Evolutionary conservation across 1,139 yeast species (phyloP).

Genomic region (Yamadazyma blattariae): DNA sequence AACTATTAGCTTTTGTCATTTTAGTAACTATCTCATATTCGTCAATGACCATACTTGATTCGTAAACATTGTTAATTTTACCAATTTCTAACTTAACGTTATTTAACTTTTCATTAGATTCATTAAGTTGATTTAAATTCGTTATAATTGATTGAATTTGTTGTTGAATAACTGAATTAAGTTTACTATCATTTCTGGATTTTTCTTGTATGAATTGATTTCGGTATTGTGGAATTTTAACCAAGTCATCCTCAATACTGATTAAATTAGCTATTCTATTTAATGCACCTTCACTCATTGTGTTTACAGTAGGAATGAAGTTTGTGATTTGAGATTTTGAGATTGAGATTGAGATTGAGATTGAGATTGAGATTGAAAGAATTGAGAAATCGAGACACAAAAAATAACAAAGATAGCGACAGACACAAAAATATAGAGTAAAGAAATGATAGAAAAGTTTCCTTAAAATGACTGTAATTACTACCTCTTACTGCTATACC

Average conservation of each 20-base stretch:
- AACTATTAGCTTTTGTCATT: constrained; percentile 68
- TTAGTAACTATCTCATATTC: constrained; percentile 57
- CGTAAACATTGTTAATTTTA: constrained; percentile 56
- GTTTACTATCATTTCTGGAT: constrained; percentile 67
- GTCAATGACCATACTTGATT: constrained; percentile 51
- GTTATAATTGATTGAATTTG: constrained; percentile 54
- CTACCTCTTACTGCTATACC: constrained; percentile 4
- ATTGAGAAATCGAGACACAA: not conserved
- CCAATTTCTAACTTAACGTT: constrained; percentile 53
- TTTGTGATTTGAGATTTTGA: not conserved
- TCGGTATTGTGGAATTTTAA: constrained; percentile 50
- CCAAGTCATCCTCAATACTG: constrained; percentile 55
- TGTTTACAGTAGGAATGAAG: no score
- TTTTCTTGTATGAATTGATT: constrained; percentile 68
- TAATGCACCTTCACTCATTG: constrained; percentile 44
- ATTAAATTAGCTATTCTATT: constrained; percentile 44
- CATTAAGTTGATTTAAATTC: constrained; percentile 35
- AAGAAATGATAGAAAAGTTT: no score
- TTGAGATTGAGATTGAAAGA: not conserved
- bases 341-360: constrained; percentile 1
- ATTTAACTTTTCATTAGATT: constrained; percentile 39
- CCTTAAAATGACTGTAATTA: no score
- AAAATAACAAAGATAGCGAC: no score
- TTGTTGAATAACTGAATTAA: constrained; percentile 59
- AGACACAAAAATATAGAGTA: no score